phyloP scores from a whole-genome alignment of 2,329 filamentous ascomycete genomes.

The Colletotrichum falcatum region DNA sequence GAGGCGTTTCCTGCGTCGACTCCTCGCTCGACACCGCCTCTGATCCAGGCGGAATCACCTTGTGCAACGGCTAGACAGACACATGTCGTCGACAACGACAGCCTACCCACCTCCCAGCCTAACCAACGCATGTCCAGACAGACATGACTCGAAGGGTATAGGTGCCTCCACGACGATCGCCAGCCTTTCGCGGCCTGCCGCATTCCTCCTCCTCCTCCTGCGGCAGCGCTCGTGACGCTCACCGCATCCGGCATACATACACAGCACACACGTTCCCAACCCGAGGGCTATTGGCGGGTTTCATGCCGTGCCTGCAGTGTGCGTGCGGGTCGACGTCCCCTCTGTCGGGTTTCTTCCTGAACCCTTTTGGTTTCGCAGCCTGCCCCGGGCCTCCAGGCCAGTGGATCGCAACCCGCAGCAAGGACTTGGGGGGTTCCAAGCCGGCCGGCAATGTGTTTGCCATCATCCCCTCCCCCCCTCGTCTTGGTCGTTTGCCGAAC shows the following conservation, averaged over 20 bases:
- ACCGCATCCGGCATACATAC: conserved; percentile 32
- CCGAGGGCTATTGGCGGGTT: conserved; percentile 29
- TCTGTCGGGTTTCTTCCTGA: conserved; percentile 31
- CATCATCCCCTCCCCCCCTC: no score
- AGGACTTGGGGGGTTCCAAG: conserved; percentile 1
- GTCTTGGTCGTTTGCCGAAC: not conserved
- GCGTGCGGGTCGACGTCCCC: conserved; percentile 31
- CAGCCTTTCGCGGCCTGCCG: conserved; percentile 11
- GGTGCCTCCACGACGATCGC: not conserved
- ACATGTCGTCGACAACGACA: not conserved
- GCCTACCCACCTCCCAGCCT: not conserved
- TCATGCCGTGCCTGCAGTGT: conserved; percentile 29
- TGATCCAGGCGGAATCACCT: not conserved
- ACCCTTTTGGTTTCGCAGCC: conserved; percentile 9
- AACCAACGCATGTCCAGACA: conserved; percentile 16
- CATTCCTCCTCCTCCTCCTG: not conserved
- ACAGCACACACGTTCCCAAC: conserved; percentile 14
- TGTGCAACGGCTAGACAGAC: not conserved
- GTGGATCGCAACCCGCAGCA: conserved; percentile 20
- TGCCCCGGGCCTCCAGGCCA: conserved; percentile 2
- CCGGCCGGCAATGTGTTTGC: conserved; percentile 10
- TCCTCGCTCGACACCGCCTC: conserved; percentile 1
- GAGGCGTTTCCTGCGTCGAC: not conserved
- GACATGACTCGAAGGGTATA: conserved; percentile 32
- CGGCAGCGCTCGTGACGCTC: conserved; percentile 18